A percentile compares a stretch with the other conserved stretches of the same genome.
Evolutionary conservation across 169 alveolate genomes (phyloP).

Genomic region (Plasmodium fragile): DNA sequence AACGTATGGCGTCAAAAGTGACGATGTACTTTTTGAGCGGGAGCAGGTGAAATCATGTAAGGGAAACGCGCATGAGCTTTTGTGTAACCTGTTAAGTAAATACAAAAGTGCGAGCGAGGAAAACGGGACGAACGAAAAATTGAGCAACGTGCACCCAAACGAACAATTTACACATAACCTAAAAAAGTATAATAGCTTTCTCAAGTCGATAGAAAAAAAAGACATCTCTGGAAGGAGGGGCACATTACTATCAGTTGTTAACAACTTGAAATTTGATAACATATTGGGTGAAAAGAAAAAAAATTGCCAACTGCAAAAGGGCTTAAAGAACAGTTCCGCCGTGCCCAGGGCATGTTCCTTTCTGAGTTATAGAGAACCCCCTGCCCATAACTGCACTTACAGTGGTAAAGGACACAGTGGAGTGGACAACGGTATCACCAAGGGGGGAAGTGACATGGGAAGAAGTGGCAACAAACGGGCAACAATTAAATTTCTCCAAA

Average conservation of each 20-base stretch:
- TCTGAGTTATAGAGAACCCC: neutral
- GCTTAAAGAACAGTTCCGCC: neutral
- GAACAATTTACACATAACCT: neutral
- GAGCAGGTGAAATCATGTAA: neutral
- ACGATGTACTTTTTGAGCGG: neutral
- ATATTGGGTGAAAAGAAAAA: slow-evolving; percentile 47
- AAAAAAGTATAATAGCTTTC: slow-evolving; percentile 29
- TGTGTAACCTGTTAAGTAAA: slow-evolving; percentile 32
- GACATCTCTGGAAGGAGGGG: slow-evolving; percentile 12
- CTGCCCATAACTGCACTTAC: neutral
- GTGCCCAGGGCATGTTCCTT: neutral
- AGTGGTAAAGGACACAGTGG: neutral
- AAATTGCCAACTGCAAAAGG: slow-evolving; percentile 14
- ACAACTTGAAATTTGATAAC: slow-evolving; percentile 45
- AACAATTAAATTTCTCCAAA: slow-evolving; percentile 5
- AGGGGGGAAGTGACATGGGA: neutral
- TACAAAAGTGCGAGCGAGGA: slow-evolving; percentile 9
- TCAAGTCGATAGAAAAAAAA: slow-evolving; percentile 16
- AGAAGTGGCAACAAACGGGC: neutral
- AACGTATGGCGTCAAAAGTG: neutral
- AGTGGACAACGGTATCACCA: neutral
- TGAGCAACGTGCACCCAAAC: neutral
- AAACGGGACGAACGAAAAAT: neutral
- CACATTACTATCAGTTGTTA: slow-evolving; percentile 16
- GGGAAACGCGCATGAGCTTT: neutral